Conservation (phyloP, 495 filamentous ascomycete species). For the Evernia prunastri region DNA sequence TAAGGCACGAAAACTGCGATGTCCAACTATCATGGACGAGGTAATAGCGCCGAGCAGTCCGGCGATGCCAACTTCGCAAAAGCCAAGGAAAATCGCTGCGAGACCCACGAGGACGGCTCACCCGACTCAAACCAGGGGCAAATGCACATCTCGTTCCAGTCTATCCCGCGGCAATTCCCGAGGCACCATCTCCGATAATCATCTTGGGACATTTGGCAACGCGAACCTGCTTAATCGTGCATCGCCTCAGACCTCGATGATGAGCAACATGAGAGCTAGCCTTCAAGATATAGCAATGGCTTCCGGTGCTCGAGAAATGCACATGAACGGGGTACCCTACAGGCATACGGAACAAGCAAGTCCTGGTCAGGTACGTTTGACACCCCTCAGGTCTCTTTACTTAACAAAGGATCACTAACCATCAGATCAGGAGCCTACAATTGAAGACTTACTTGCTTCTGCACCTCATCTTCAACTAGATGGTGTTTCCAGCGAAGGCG, state of each 20-base stretch:
- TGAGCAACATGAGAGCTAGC: background rate
- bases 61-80: background rate
- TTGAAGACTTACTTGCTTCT: background rate
- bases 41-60: background rate
- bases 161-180: background rate
- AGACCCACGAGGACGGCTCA: background rate
- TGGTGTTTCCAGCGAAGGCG: background rate
- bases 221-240: too few relatives aligned
- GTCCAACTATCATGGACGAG: background rate
- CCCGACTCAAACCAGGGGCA: background rate
- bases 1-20: background rate
- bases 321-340: background rate
- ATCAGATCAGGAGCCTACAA: background rate
- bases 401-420: background rate
- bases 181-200: background rate
- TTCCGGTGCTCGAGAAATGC: background rate
- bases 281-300: background rate
- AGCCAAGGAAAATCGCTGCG: background rate
- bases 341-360: background rate
- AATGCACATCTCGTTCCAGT: background rate
- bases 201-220: background rate
- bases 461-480: background rate
- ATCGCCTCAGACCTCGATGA: background rate
- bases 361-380: background rate
- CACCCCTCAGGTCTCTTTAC: background rate